Evolutionary conservation across 345 rosid genomes (phyloP).

Genomic region (Eucalyptus microcorys): DNA sequence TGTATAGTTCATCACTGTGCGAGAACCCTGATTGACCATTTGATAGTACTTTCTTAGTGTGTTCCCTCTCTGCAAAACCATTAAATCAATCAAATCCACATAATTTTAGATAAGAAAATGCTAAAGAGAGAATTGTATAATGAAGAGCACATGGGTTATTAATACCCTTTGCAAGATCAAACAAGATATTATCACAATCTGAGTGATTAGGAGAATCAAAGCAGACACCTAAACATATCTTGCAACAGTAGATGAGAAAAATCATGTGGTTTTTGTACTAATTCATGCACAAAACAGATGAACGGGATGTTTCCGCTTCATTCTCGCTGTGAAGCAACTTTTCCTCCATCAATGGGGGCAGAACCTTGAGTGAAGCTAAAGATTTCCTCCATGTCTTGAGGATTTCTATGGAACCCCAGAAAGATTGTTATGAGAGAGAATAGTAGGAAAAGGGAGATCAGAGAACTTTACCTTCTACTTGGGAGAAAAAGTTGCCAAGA

Average conservation of each 20-base stretch:
- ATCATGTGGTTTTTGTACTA: not conserved
- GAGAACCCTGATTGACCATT: slow-evolving; percentile 20
- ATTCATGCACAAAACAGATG: not conserved
- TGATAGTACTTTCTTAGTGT: not conserved
- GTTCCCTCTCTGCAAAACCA: slow-evolving; percentile 1
- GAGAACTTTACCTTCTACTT: not conserved
- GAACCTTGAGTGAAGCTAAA: not conserved
- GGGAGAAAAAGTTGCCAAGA: not conserved
- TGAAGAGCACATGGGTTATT: not conserved
- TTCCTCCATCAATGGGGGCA: no score
- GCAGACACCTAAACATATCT: not conserved
- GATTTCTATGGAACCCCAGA: not conserved
- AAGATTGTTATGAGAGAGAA: not conserved
- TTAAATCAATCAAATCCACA: not conserved
- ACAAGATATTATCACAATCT: not conserved
- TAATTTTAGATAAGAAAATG: not conserved
- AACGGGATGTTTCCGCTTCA: not conserved
- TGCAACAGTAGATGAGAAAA: not conserved
- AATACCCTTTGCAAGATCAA: not conserved
- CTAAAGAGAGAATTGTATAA: not conserved
- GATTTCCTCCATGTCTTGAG: not conserved
- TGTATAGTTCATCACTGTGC: slow-evolving; percentile 8
- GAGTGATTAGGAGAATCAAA: not conserved
- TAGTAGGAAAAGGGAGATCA: not conserved
- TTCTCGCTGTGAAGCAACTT: not conserved